Conservation (phyloP, 768 basidiomycete species). For the Boletus rubroflammeus region DNA sequence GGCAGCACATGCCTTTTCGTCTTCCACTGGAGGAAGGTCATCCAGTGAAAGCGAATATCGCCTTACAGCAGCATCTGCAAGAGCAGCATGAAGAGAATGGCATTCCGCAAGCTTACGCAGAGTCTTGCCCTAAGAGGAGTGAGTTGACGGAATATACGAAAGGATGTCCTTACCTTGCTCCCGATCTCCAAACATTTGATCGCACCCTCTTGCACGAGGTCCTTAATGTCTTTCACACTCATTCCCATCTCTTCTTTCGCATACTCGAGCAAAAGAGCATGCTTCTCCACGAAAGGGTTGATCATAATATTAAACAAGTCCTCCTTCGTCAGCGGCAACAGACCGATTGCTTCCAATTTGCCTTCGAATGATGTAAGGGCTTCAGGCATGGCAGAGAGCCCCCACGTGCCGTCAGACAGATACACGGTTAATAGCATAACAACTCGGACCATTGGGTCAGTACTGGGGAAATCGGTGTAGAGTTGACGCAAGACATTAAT, state of each 20-base stretch:
- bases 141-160: conserved; percentile 6
- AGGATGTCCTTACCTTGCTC: conserved; percentile 38
- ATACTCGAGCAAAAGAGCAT: conserved; percentile 49
- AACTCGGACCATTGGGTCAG: conserved; percentile 57
- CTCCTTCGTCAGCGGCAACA: conserved; percentile 52
- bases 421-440: conserved; percentile 74
- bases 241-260: conserved; percentile 43
- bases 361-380: conserved; percentile 36
- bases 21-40: conserved; percentile 53
- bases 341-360: conserved; percentile 52
- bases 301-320: conserved; percentile 62
- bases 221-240: conserved; percentile 38
- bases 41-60: conserved; percentile 52
- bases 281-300: conserved; percentile 68
- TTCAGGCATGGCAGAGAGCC: conserved; percentile 28
- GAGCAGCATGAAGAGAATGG: conserved; percentile 41
- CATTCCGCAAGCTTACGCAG: conserved; percentile 53
- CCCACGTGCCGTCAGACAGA: conserved; percentile 33
- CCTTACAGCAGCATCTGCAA: conserved; percentile 46
- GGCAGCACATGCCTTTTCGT: conserved; percentile 39
- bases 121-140: conserved; percentile 55
- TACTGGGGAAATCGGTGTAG: conserved; percentile 62
- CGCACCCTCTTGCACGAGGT: conserved; percentile 57
- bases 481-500: conserved; percentile 57
- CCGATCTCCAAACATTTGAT: conserved; percentile 56